Percentiles rank a stretch among this genome's conserved stretches.
These are phyloP conservation scores for Pelargonium cotyledonis DNA, from an alignment of 441 rosid species.

Conservation along the genomic window DNA sequence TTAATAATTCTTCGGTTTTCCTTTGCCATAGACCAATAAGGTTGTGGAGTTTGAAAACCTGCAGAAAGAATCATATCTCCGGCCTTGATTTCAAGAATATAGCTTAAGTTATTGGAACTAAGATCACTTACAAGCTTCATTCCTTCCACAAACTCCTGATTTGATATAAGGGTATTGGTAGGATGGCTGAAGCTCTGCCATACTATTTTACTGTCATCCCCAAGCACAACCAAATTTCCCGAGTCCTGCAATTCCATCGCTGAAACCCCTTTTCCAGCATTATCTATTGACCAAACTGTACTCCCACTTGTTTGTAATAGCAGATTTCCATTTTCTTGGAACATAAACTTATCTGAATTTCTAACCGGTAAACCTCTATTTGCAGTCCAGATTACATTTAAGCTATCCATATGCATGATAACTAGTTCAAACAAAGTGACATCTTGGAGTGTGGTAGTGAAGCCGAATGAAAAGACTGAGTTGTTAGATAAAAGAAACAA, in stretches of 20 bases:
- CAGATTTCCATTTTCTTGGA: constrained; percentile 50
- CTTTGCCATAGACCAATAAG: constrained; percentile 39
- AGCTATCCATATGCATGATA: constrained; percentile 38
- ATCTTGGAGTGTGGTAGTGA: constrained; percentile 31
- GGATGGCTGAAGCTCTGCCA: constrained; percentile 43
- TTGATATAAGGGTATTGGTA: constrained; percentile 35
- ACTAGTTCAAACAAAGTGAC: constrained; percentile 47
- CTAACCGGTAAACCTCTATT: constrained; percentile 59
- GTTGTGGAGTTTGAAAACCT: constrained; percentile 25
- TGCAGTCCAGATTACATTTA: constrained; percentile 61
- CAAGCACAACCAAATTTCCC: constrained; percentile 39
- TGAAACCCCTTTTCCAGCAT: constrained; percentile 23
- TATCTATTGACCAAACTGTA: constrained; percentile 29
- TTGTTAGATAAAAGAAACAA: constrained; percentile 58
- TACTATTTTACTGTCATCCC: constrained; percentile 15
- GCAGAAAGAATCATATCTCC: constrained; percentile 33
- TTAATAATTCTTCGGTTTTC: constrained; percentile 26
- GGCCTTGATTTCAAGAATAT: constrained; percentile 23
- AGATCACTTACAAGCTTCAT: constrained; percentile 34
- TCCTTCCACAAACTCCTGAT: constrained; percentile 29
- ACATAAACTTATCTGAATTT: constrained; percentile 53
- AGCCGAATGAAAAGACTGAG: constrained; percentile 59
- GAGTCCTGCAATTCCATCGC: constrained; percentile 30
- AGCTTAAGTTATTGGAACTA: background rate
- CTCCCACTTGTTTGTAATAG: constrained; percentile 39